Evolutionary conservation across 768 basidiomycete genomes (phyloP).

Genomic region (Trametes coccinea): DNA sequence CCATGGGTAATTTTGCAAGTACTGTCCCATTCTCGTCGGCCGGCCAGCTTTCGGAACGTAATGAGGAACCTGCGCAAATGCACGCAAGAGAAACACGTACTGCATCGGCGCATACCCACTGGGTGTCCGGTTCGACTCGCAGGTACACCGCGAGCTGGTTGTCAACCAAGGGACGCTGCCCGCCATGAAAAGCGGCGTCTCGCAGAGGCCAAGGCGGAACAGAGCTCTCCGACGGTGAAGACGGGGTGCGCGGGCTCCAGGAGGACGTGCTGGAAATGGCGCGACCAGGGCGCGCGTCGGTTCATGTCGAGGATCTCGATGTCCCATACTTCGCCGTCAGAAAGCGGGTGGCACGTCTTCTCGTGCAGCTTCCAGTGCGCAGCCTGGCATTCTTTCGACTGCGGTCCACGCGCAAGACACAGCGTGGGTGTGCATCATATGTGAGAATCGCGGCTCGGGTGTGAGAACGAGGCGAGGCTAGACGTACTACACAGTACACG

Average conservation of each 20-base stretch:
- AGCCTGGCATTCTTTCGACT: constrained; percentile 25
- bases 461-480: too few relatives aligned
- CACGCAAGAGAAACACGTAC: constrained; percentile 17
- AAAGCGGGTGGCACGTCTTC: constrained; percentile 21
- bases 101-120: constrained; percentile 23
- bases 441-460: background rate
- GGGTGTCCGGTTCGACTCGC: constrained; percentile 21
- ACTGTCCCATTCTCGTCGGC: constrained; percentile 10
- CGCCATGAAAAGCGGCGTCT: constrained; percentile 22
- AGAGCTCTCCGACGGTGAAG: constrained; percentile 25
- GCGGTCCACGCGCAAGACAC: background rate
- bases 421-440: too few relatives aligned
- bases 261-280: constrained; percentile 25
- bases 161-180: background rate
- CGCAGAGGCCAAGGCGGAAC: constrained; percentile 20
- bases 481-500: constrained; percentile 10
- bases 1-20: background rate
- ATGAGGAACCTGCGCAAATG: background rate
- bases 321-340: constrained; percentile 26
- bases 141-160: constrained; percentile 29
- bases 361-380: constrained; percentile 29
- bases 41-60: constrained; percentile 14
- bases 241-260: constrained; percentile 21
- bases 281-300: constrained; percentile 4
- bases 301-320: constrained; percentile 24